Percentiles rank a stretch among this genome's conserved stretches.
These are phyloP conservation scores for Leccinum imitatum DNA, from an alignment of 768 basidiomycete genomes.

Conservation along the genomic window DNA sequence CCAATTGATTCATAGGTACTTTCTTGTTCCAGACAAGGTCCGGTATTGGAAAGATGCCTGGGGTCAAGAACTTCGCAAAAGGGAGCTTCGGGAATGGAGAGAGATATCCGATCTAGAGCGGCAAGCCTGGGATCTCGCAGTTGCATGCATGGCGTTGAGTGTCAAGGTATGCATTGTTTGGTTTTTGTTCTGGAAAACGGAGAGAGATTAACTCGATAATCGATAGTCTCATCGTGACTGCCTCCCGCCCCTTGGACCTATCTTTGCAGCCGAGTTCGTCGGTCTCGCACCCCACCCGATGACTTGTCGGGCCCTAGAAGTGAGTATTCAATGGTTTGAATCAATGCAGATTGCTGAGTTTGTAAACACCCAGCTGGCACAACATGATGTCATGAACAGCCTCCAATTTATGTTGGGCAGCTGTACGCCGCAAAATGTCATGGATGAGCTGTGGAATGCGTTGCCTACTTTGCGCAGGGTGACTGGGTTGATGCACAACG, in stretches of 20 bases:
- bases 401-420: slow-evolving; percentile 50
- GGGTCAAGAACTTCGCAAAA: not conserved
- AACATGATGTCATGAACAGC: slow-evolving; percentile 52
- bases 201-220: not conserved
- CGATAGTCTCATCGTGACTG: slow-evolving; percentile 63
- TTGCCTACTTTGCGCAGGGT: slow-evolving; percentile 50
- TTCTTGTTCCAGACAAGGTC: slow-evolving; percentile 36
- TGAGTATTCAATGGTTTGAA: slow-evolving; percentile 17
- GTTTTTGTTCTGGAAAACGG: not conserved
- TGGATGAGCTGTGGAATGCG: slow-evolving; percentile 60
- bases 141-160: slow-evolving; percentile 58
- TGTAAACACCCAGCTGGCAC: slow-evolving; percentile 41
- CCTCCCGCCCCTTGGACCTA: slow-evolving; percentile 51
- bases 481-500: slow-evolving; percentile 32
- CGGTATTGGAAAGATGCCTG: slow-evolving; percentile 11
- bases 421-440: slow-evolving; percentile 48
- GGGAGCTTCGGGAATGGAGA: not conserved
- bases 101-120: slow-evolving; percentile 21
- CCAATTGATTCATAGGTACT: slow-evolving; percentile 59
- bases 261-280: slow-evolving; percentile 52
- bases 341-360: not conserved
- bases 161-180: slow-evolving; percentile 48
- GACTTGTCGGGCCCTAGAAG: slow-evolving; percentile 54
- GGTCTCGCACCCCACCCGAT: slow-evolving; percentile 48
- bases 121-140: slow-evolving; percentile 56